A percentile compares a stretch with the other conserved stretches of the same genome.
These are phyloP conservation scores for Madurella mycetomatis DNA, from an alignment of 2,329 filamentous ascomycete species.

Conservation along the genomic window DNA sequence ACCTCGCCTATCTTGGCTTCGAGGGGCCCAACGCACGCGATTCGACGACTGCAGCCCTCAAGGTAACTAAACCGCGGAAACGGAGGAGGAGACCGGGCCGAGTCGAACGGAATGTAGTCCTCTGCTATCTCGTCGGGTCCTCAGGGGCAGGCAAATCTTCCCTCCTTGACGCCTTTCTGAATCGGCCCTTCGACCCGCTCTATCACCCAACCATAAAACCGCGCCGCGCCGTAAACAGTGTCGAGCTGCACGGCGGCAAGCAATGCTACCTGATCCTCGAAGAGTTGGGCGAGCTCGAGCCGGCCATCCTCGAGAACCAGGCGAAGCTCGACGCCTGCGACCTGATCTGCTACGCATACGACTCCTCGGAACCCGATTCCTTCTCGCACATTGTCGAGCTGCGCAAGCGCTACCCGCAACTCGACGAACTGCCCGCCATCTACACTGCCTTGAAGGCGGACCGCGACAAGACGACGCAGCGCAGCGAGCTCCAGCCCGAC, in stretches of 20 bases:
- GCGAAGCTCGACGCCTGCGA: constrained; percentile 89
- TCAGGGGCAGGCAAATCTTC: constrained; percentile 86
- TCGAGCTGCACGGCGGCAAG: constrained; percentile 91
- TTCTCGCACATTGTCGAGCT: constrained; percentile 87
- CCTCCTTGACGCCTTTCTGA: constrained; percentile 85
- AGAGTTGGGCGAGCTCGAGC: constrained; percentile 92
- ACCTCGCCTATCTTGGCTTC: constrained; percentile 93
- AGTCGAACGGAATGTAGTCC: constrained; percentile 89
- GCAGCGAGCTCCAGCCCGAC: constrained; percentile 85
- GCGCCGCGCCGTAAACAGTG: constrained; percentile 88
- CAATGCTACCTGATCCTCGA: constrained; percentile 96
- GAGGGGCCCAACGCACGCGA: constrained; percentile 74
- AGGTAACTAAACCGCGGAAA: constrained; percentile 89
- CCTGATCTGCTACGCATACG: constrained; percentile 90
- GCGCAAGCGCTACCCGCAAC: constrained; percentile 70
- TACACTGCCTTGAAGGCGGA: constrained; percentile 95
- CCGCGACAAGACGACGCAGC: constrained; percentile 92
- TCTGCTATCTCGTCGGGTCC: constrained; percentile 87
- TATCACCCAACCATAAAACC: constrained; percentile 96
- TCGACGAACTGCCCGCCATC: constrained; percentile 85
- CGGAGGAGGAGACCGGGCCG: constrained; percentile 73
- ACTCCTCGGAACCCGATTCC: constrained; percentile 93
- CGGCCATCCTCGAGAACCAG: constrained; percentile 88
- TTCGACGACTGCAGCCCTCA: constrained; percentile 76
- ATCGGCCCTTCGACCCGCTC: constrained; percentile 74